Evolutionary conservation across 441 rosid genomes (phyloP).

Genomic region (Jatropha multifida): DNA sequence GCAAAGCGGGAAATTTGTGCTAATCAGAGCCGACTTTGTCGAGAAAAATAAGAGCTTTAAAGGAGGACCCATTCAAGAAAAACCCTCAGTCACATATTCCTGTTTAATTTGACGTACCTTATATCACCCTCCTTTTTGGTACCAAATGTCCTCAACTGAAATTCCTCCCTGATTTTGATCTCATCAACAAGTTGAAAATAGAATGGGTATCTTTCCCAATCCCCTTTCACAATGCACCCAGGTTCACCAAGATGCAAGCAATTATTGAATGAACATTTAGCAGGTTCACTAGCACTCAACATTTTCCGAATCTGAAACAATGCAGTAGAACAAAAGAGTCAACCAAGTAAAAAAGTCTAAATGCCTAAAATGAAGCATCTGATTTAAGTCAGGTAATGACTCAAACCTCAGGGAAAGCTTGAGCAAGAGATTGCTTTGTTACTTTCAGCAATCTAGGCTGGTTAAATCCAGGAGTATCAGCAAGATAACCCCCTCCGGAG

Average conservation of each 20-base stretch:
- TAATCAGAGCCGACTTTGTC: background rate
- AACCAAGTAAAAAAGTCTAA: background rate
- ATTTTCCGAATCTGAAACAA: conserved; percentile 47
- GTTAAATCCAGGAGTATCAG: conserved; percentile 97
- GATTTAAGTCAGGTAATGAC: conserved; percentile 5
- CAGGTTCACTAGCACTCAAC: conserved; percentile 42
- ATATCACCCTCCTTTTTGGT: conserved; percentile 82
- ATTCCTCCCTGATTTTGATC: conserved; percentile 80
- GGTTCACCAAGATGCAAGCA: conserved; percentile 89
- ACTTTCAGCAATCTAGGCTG: conserved; percentile 90
- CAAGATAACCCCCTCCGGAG: conserved; percentile 78
- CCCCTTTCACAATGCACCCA: conserved; percentile 72
- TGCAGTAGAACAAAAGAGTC: background rate
- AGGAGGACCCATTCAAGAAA: background rate
- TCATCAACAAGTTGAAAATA: conserved; percentile 84
- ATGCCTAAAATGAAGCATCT: conserved; percentile 4
- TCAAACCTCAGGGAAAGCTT: conserved; percentile 86
- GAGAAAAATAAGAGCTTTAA: no score
- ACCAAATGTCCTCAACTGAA: conserved; percentile 81
- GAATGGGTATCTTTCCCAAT: conserved; percentile 83
- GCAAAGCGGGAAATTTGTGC: conserved; percentile 4
- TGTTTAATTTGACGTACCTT: conserved; percentile 46
- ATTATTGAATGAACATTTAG: conserved; percentile 68
- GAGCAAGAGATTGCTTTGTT: conserved; percentile 79
- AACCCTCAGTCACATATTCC: background rate